phyloP scores from a whole-genome alignment of 257 asterid species.

The Marsdenia floribunda region DNA sequence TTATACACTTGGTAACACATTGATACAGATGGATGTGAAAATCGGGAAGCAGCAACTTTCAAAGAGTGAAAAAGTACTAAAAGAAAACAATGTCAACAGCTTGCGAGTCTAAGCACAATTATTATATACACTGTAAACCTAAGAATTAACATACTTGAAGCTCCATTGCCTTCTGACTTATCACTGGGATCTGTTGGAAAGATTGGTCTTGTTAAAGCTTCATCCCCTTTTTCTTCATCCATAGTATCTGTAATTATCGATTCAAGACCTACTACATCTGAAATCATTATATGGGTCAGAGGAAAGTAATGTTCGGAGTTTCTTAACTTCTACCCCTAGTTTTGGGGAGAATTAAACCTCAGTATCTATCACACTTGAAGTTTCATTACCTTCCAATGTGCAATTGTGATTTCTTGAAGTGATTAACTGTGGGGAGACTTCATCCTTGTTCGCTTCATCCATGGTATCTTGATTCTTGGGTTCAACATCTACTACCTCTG shows the following conservation, averaged over 20 bases:
- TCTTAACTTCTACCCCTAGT: too few relatives aligned
- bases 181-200: slow-evolving; percentile 9
- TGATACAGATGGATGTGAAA: too few relatives aligned
- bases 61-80: not conserved
- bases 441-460: slow-evolving; percentile 18
- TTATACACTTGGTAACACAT: not conserved
- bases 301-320: not conserved
- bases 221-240: slow-evolving; percentile 19
- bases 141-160: slow-evolving; percentile 30
- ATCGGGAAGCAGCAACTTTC: not conserved
- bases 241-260: not conserved
- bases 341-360: too few relatives aligned
- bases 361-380: slow-evolving; percentile 25
- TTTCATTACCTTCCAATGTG: slow-evolving; percentile 18
- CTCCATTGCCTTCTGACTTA: slow-evolving; percentile 18
- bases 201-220: slow-evolving; percentile 25
- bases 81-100: not conserved
- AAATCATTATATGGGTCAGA: slow-evolving; percentile 36
- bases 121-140: not conserved
- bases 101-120: not conserved
- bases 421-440: slow-evolving; percentile 23
- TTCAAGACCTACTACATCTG: slow-evolving; percentile 32
- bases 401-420: slow-evolving; percentile 2
- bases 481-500: slow-evolving; percentile 35
- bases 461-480: slow-evolving; percentile 21